Evolutionary conservation across 768 basidiomycete genomes (phyloP), one percentile per base, ranked within the genome.

Genomic region (Rhodotorula paludigena): DNA sequence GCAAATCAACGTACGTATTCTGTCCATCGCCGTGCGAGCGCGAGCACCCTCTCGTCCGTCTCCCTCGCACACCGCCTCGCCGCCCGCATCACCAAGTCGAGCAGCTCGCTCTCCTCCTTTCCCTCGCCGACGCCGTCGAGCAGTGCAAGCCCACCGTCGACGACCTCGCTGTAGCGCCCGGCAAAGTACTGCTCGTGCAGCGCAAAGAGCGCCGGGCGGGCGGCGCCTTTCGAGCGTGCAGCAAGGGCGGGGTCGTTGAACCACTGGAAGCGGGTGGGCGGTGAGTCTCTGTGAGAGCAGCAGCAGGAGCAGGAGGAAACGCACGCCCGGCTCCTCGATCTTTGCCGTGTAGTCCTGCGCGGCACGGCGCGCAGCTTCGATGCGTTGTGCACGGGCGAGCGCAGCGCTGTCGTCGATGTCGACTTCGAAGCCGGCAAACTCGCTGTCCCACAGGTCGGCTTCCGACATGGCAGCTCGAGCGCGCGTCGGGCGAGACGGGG

Each of bases 51-150:
- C 21, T 6, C 23, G 12, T 28, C 4, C 39, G 5, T 28, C 49
- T 36, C 49, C 18, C 15, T 1, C 4, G 39, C 59, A 23, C 49
- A 32, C 41, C 49, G 8, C 21, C 51, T 12, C 48, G 59, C 59
- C 21, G 48, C 28, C 35, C 59, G 16, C 38, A 60, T 21, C 7
- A 42, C 59, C 38, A 60, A 14, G 30, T 60, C 59, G 38, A 36
- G 12, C 59, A 42, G 49, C 39, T 60, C 59, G 12, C 20, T 36
- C 39, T 60, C 49, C 39, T 60, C 59, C 49, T 60, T 60, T n/a
- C n/a, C n/a, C n/a, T n/a, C n/a, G 25, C 32, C 21, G 8, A 21
- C 49, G 3, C 4, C n/a, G 12, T 25, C 7, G 5, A 51, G 14
- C 18, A 60, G 16, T 28, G 21, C 49, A 0, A 52, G 10, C 5